Percentiles rank a stretch among this genome's conserved stretches.
Evolutionary conservation across 176 grass and related monocot species (phyloP).

Genomic region (Hordeum vulgare): MorexV3_pseudomolecules_assembly NC_058519.1:562220533-562221032

Average conservation of each 20-base stretch:
- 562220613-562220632: not conserved
- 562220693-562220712: not conserved
- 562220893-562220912: not conserved
- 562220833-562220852: not conserved
- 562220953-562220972: not conserved
- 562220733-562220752: not conserved
- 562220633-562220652: not conserved
- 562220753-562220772: not conserved
- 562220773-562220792: not conserved
- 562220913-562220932: not conserved
- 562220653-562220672: not conserved
- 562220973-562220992: conserved; percentile 21
- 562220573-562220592: not conserved
- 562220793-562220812: not conserved
- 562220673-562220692: not conserved
- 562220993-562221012: too few relatives aligned
- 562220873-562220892: not conserved
- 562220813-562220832: not conserved
- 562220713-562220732: not conserved
- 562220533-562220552: not conserved
- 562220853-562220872: not conserved
- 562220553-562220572: not conserved
- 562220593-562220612: not conserved
- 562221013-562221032: too few relatives aligned
- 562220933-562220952: not conserved